These are phyloP conservation scores for Strobilomyces confusus DNA, from an alignment of 768 basidiomycete species.

Conservation along the genomic window DNA sequence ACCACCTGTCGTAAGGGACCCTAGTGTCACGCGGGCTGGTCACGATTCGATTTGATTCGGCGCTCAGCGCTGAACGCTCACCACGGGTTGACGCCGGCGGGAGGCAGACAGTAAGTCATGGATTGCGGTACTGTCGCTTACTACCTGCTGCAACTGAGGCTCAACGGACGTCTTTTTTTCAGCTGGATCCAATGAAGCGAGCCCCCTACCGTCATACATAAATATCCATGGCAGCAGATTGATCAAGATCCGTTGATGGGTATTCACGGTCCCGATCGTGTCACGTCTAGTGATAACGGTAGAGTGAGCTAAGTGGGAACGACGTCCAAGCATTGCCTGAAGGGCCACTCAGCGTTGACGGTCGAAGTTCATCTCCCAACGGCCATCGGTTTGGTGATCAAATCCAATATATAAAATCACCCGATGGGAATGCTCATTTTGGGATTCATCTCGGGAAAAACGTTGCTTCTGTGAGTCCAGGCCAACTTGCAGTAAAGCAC, in stretches of 20 bases:
- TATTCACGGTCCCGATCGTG: not conserved
- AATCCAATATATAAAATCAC: constrained; percentile 1
- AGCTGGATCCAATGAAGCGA: not conserved
- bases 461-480: not conserved
- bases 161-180: not conserved
- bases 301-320: constrained; percentile 13
- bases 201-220: not conserved
- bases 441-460: not conserved
- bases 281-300: constrained; percentile 13
- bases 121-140: not conserved
- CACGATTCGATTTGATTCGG: not conserved
- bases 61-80: not conserved
- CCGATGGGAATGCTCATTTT: not conserved
- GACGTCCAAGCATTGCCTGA: not conserved
- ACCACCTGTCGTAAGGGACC: constrained; percentile 22
- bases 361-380: constrained; percentile 2
- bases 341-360: not conserved
- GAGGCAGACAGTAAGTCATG: not conserved
- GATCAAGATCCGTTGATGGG: constrained; percentile 14
- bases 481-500: constrained; percentile 7
- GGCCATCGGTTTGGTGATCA: not conserved
- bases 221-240: not conserved
- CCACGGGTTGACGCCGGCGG: not conserved
- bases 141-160: not conserved
- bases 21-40: constrained; percentile 3